phyloP scores from a whole-genome alignment of 2,329 filamentous ascomycete genomes.

The Fusarium lateritium region DNA sequence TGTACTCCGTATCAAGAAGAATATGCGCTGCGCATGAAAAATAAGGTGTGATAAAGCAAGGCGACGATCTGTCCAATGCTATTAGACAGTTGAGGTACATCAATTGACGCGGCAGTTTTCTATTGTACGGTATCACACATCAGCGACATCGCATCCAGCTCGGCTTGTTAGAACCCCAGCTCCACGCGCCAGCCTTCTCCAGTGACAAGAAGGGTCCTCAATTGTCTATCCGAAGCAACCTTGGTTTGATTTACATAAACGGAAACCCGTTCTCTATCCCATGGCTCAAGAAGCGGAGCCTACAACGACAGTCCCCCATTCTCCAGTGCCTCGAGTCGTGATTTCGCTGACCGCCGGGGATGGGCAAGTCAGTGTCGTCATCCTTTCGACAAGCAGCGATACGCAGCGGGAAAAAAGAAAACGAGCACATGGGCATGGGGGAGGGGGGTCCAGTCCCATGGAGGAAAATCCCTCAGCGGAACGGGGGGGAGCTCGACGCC shows the following conservation, averaged over 20 bases:
- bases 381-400: constrained; percentile 40
- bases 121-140: constrained; percentile 10
- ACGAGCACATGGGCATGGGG: constrained; percentile 40
- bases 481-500: constrained; percentile 39
- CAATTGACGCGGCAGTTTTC: constrained; percentile 19
- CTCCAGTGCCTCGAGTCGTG: constrained; percentile 46
- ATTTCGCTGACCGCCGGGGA: constrained; percentile 50
- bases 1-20: neutral
- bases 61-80: constrained; percentile 26
- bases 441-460: constrained; percentile 36
- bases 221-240: constrained; percentile 21
- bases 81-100: constrained; percentile 15
- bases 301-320: constrained; percentile 22
- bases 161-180: neutral
- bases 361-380: constrained; percentile 49
- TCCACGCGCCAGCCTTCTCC: constrained; percentile 26
- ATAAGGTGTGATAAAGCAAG: constrained; percentile 19
- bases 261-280: constrained; percentile 18
- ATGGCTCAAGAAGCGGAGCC: constrained; percentile 25
- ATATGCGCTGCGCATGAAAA: neutral
- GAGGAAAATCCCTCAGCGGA: constrained; percentile 50
- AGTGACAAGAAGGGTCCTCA: constrained; percentile 14
- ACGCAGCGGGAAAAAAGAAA: constrained; percentile 31
- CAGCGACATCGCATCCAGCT: neutral
- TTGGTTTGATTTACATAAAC: constrained; percentile 30